Evolutionary conservation across 106 monocot species (phyloP), one percentile per base, ranked within the genome.

Genomic region (Allium cepa): DNA sequence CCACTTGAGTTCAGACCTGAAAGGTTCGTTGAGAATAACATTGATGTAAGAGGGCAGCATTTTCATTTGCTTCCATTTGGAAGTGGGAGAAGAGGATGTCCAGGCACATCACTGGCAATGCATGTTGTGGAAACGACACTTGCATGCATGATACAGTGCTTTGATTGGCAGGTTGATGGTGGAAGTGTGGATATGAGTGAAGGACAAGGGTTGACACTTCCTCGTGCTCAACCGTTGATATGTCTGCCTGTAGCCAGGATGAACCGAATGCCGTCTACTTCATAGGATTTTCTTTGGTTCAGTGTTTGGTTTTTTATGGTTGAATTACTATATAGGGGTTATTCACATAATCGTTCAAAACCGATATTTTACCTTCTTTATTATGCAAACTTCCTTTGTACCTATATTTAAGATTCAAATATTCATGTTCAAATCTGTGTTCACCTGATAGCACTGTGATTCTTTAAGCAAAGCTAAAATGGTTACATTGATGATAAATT

Each of bases 1-100:
- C 80, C 84, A 7, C 56, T 53, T 16, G 71, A 67, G 46, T 80
- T 76, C 53, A 65, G 17, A 8, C 80, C 80, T n/a, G 76, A 80
- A 68, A 57, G 80, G 53, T 84, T 84, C 11, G 8, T 50, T 27
- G 26, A 11, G 8, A n/a, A 13, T 4, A 49, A 53, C 11, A 7
- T 75, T 2, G 84, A 84, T 11, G 52, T 77, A 1, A 73, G 62
- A 46, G 84, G 84, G 10, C 69, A 69, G 36, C 74, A 82, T 45
- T 80, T 72, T 53, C 71, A 82, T 17, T 49, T 79, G 17, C 28
- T 83, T 6, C 83, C 88, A 13, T 88, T 88, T 46, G 88, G 88
- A 10, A 67, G 67, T 12, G 88, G 83, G 8, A 15, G 80, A 59
- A 70, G 88, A 64, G 57, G 52, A 1, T 88, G 88, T 53, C 88